Conservation (phyloP, 2,329 filamentous ascomycete genomes). For the Trichoderma afroharzianum region DNA sequence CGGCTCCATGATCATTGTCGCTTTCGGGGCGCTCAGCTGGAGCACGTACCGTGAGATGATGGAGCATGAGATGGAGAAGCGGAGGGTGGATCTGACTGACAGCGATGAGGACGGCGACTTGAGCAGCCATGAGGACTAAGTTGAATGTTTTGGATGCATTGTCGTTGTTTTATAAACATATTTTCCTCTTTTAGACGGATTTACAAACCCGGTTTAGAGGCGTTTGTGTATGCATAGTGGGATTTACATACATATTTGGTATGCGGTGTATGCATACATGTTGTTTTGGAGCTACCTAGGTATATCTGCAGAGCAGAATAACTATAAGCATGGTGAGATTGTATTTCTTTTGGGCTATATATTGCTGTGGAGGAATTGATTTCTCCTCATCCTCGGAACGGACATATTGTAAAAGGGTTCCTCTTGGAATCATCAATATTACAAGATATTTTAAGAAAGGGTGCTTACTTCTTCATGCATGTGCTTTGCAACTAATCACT, state of each 20-base stretch:
- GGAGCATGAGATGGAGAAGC: conserved; percentile 67
- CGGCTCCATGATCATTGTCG: conserved; percentile 81
- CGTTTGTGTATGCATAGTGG: conserved; percentile 5
- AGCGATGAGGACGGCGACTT: conserved; percentile 46
- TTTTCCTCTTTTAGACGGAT: background rate
- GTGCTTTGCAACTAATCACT: background rate
- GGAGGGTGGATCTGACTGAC: conserved; percentile 42
- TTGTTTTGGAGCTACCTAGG: background rate
- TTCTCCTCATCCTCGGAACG: background rate
- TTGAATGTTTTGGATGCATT: background rate
- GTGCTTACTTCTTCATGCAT: background rate
- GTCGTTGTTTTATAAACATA: background rate
- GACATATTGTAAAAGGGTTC: background rate
- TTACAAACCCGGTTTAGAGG: background rate
- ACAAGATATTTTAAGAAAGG: background rate
- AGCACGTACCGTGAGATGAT: conserved; percentile 92
- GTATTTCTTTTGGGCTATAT: background rate
- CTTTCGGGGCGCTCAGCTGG: conserved; percentile 83
- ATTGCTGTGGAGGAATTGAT: background rate
- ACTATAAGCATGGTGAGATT: background rate
- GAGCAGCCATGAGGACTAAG: conserved; percentile 30
- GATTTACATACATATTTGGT: background rate
- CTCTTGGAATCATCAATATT: background rate
- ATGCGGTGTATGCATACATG: background rate
- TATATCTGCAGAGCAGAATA: background rate